Evolutionary conservation across 2,329 filamentous ascomycete genomes (phyloP).

Genomic region (Emmonsiellopsis sp.): DNA sequence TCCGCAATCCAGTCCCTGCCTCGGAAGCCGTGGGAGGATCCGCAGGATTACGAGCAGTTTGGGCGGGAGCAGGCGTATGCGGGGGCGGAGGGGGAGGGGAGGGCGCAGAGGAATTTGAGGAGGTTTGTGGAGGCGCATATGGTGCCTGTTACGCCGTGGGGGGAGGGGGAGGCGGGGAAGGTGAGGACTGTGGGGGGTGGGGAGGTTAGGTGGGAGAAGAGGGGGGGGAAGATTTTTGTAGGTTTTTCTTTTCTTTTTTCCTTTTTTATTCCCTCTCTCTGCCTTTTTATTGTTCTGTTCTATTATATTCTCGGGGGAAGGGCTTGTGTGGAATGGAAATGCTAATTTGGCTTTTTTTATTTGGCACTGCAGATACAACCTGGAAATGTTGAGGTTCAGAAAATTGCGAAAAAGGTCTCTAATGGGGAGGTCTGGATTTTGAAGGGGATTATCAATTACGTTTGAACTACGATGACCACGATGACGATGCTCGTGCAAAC

Average conservation of each 20-base stretch:
- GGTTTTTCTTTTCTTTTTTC: conserved; percentile 22
- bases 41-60: conserved; percentile 58
- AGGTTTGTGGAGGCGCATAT: conserved; percentile 83
- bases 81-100: conserved; percentile 59
- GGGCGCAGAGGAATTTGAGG: conserved; percentile 66
- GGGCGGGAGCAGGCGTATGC: conserved; percentile 63
- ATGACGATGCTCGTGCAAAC: background rate
- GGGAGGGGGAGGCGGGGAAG: conserved; percentile 28
- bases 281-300: background rate
- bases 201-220: conserved; percentile 75
- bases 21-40: conserved; percentile 64
- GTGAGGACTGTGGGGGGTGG: conserved; percentile 58
- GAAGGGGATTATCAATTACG: conserved; percentile 51
- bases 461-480: background rate
- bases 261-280: background rate
- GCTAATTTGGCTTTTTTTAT: conserved; percentile 6
- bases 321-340: too few relatives aligned
- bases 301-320: background rate
- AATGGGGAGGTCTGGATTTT: conserved; percentile 88
- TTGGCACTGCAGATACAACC: conserved; percentile 49
- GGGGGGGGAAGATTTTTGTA: conserved; percentile 55
- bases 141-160: conserved; percentile 40
- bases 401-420: conserved; percentile 62
- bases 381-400: conserved; percentile 66
- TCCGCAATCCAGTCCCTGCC: conserved; percentile 67